phyloP scores from a whole-genome alignment of 2,329 filamentous ascomycete species.

The Raffaelea arxii region DNA sequence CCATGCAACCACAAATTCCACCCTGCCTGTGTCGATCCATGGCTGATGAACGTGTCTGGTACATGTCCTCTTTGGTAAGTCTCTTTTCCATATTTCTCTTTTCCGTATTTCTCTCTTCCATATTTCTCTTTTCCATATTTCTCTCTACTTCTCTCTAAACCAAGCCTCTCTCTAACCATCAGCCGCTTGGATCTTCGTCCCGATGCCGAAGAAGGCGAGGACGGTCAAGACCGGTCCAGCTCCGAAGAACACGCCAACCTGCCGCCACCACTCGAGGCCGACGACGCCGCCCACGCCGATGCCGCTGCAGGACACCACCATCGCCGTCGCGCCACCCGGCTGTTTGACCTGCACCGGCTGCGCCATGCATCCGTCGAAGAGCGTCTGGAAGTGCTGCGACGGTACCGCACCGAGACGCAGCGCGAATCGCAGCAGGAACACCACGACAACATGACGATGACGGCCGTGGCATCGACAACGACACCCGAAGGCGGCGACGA shows the following conservation, averaged over 20 bases:
- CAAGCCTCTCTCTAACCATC: slow-evolving; percentile 8
- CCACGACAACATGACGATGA: background rate
- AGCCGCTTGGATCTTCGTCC: slow-evolving; percentile 47
- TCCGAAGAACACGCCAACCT: slow-evolving; percentile 17
- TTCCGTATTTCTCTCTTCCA: background rate
- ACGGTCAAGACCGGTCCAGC: slow-evolving; percentile 12
- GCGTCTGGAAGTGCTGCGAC: slow-evolving; percentile 49
- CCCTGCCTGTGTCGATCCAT: slow-evolving; percentile 58
- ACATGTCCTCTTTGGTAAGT: slow-evolving; percentile 61
- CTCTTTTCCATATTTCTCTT: background rate
- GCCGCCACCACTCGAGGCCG: slow-evolving; percentile 32
- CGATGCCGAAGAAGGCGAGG: slow-evolving; percentile 11
- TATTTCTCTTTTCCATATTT: background rate
- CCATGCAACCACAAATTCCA: slow-evolving; percentile 62
- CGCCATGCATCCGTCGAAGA: slow-evolving; percentile 51
- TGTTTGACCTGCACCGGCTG: slow-evolving; percentile 47
- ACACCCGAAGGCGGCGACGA: slow-evolving; percentile 22
- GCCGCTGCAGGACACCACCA: slow-evolving; percentile 8
- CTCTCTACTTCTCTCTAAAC: background rate
- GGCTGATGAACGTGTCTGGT: slow-evolving; percentile 60
- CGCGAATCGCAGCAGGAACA: slow-evolving; percentile 9
- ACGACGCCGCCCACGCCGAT: slow-evolving; percentile 24
- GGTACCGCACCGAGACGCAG: slow-evolving; percentile 31
- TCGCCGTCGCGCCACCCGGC: slow-evolving; percentile 34
- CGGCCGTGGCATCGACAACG: too few relatives aligned